Base-by-base conservation (phyloP, 2,329 filamentous ascomycete genomes). In the Botryotinia calthae region DNA sequence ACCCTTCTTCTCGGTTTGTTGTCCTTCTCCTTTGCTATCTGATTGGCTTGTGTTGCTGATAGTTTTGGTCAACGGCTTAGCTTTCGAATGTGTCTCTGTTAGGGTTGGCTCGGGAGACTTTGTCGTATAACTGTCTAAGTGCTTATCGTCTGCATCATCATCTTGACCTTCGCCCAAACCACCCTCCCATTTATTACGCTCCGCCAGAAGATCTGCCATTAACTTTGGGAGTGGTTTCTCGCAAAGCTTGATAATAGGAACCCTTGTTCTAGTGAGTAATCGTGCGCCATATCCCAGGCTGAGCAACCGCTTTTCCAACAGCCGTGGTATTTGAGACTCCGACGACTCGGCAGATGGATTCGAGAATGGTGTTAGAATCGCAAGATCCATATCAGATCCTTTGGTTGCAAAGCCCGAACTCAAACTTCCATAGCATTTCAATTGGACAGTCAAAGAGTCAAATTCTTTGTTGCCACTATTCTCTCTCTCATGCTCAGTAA, bases 331-430 rank as follows among this genome's bases (percentile, higher is more conserved):
- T 1, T 87, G 84, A 8, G 89, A 90, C 46, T 86, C 86, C 25
- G 85, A 80, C 22, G 84, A 84, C 74, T 89, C 86, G 4, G 86
- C 85, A 69, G 87, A 84, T 62, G 86, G 83, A 31, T 82, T 79
- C 2, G 91, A 91, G 66, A 86, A 82, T 5, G 88, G 88, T 1
- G 92, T 91, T 8, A 96, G 84, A 48, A 97, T 87, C 14, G 91
- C 92, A 44, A 97, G 87, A 81, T 98, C 95, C 91, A 97, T 94
- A 79, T 97, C 94, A 1, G 94, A 95, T n/a, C 90, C 89, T 78
- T 92, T 92, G 18, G 93, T 94, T 5, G 93, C 95, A 82, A 97
- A 97, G 0, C 94, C 94, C 20, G 94, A 95, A 31, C 89, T 88
- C 64, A 97, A 85, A 80, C 94, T 97, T 8, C 94, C 94, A 79